Percentiles rank a stretch among this genome's conserved stretches.
phyloP scores from a whole-genome alignment of 805 yeast genomes.

The Starmera quercuum region DNA sequence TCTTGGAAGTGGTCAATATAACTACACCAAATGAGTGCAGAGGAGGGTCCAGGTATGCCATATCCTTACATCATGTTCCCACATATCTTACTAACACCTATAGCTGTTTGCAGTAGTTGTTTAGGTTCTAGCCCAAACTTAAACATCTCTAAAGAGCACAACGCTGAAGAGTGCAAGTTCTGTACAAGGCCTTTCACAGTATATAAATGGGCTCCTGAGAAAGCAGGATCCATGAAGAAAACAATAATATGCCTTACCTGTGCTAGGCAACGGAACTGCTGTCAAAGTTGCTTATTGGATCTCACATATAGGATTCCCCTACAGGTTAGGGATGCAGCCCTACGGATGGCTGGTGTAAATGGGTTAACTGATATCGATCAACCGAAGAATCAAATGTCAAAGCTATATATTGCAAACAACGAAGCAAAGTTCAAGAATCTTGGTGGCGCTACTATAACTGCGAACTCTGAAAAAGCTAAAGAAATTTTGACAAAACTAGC shows the following conservation, averaged over 20 bases:
- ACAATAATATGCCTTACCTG: slow-evolving; percentile 77
- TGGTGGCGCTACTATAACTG: slow-evolving; percentile 29
- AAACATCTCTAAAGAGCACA: slow-evolving; percentile 61
- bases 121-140: slow-evolving; percentile 59
- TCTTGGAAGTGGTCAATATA: too few relatives aligned
- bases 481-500: slow-evolving; percentile 42
- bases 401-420: slow-evolving; percentile 48
- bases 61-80: too few relatives aligned
- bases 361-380: slow-evolving; percentile 26
- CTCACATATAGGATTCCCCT: slow-evolving; percentile 75
- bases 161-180: slow-evolving; percentile 77
- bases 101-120: slow-evolving; percentile 69
- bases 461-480: slow-evolving; percentile 34
- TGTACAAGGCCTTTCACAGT: slow-evolving; percentile 83
- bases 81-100: slow-evolving; percentile 19
- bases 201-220: slow-evolving; percentile 60
- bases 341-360: slow-evolving; percentile 58
- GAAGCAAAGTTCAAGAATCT: slow-evolving; percentile 25
- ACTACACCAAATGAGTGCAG: slow-evolving; percentile 1
- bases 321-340: slow-evolving; percentile 69
- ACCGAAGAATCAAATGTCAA: slow-evolving; percentile 45
- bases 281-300: slow-evolving; percentile 85
- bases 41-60: slow-evolving; percentile 5
- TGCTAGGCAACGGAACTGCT: slow-evolving; percentile 70
- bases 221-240: slow-evolving; percentile 38